A percentile compares a stretch with the other conserved stretches of the same genome.
phyloP scores from a whole-genome alignment of 441 rosid species.

The Codiaeum variegatum region DNA sequence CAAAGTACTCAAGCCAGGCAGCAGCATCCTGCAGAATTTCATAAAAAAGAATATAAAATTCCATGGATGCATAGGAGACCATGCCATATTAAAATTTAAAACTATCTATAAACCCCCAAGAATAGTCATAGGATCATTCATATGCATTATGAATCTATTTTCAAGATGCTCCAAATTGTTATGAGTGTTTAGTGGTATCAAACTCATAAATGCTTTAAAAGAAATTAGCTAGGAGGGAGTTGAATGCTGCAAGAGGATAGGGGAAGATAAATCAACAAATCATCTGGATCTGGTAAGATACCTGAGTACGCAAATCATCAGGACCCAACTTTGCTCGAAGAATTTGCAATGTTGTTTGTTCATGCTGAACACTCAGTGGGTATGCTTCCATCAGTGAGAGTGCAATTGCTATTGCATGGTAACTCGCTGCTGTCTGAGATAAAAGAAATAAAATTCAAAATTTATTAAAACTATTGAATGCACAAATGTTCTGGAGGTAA shows the following conservation, averaged over 20 bases:
- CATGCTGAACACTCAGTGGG: conserved; percentile 68
- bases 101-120: neutral
- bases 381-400: conserved; percentile 76
- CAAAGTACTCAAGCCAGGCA: conserved; percentile 79
- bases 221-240: conserved; percentile 2
- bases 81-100: neutral
- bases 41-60: conserved; percentile 3
- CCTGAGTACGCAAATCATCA: conserved; percentile 74
- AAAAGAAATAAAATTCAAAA: conserved; percentile 18
- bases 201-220: neutral
- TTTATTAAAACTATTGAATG: conserved; percentile 5
- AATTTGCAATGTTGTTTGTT: conserved; percentile 66
- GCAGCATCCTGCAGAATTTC: conserved; percentile 59
- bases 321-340: conserved; percentile 58
- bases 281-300: conserved; percentile 11
- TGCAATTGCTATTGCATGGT: conserved; percentile 80
- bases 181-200: neutral
- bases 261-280: conserved; percentile 33
- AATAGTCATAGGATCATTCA: neutral
- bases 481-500: neutral
- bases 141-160: neutral
- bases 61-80: neutral
- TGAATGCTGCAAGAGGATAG: conserved; percentile 54
- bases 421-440: conserved; percentile 72
- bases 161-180: neutral